phyloP scores from a whole-genome alignment of 1,284 basidiomycete species.

The Lentinus polychrous region DNA sequence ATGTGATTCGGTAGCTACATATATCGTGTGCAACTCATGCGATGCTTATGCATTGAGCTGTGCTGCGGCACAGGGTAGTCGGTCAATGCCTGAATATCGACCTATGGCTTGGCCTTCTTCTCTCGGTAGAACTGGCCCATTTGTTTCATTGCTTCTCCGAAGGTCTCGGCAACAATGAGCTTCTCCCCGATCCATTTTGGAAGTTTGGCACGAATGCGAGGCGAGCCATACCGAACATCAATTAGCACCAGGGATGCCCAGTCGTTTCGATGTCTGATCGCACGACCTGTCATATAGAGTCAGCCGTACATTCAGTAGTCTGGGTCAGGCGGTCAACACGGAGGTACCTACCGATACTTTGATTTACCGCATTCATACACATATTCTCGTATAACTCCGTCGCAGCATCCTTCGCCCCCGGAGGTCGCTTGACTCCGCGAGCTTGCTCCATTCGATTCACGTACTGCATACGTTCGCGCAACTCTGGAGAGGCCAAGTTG shows the following conservation, averaged over 20 bases:
- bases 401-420: constrained; percentile 63
- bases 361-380: constrained; percentile 97
- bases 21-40: not conserved
- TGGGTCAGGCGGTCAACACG: constrained; percentile 1
- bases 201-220: constrained; percentile 67
- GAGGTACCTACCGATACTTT: constrained; percentile 77
- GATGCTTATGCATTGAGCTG: not conserved
- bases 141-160: constrained; percentile 69
- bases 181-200: constrained; percentile 83
- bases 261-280: constrained; percentile 82
- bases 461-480: constrained; percentile 88
- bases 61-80: not conserved
- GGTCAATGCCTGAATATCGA: too few species aligned
- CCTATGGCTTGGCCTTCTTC: constrained; percentile 21
- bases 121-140: constrained; percentile 64
- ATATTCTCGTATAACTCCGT: constrained; percentile 86
- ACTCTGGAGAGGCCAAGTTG: constrained; percentile 84
- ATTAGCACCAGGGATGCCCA: constrained; percentile 85
- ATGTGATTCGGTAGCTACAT: not conserved
- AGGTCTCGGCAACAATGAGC: constrained; percentile 56
- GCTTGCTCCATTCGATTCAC: constrained; percentile 55
- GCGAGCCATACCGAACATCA: constrained; percentile 70
- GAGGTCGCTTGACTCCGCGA: constrained; percentile 22
- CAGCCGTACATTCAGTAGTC: not conserved
- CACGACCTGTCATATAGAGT: constrained; percentile 53